Evolutionary conservation across 2,329 filamentous ascomycete genomes (phyloP), one percentile per base, ranked within the genome.

Genomic region (Camillea tinctor): DNA sequence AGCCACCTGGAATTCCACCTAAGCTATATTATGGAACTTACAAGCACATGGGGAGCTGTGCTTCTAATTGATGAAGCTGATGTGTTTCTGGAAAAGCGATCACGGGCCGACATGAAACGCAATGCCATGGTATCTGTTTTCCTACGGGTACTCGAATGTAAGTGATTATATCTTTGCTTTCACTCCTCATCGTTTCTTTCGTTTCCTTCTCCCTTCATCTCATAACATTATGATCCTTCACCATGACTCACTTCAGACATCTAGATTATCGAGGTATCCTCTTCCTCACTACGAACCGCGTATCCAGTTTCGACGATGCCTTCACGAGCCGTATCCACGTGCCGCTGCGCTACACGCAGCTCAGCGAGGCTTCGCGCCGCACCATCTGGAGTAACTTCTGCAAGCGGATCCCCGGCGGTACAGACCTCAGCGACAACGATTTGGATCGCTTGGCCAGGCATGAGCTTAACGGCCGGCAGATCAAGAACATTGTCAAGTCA

Each of bases 21-120:
- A 7, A 11, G 13, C 3, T 15, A 44, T 44, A 44, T 78, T 44
- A 72, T 82, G 60, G 73, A 79, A 53, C 73, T 81, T 24, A 76
- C 79, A 4, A 70, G 73, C 0, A 74, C 73, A 1, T 81, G 79
- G 74, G 72, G 71, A 20, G 73, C 74, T 0, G 69, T 76, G 2
- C 66, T 76, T 0, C 66, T 75, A 1, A 70, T 74, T 50, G 71
- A 75, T 56, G 73, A 75, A 54, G 70, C 69, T 6, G 73, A 75
- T 59, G 63, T 73, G 13, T 74, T 71, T 59, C 61, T 75, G 2
- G 77, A 80, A 64, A 66, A 72, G 50, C 75, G 78, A 1, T 61
- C 58, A 15, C 26, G 57, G 2, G 54, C 58, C 40, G 60, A 68
- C 52, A 21, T 68, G 8, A 58, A 64, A 9, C 64, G 61, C 48